phyloP scores from a whole-genome alignment of 2,329 filamentous ascomycete species.

The Aspergillus uvarum region DNA sequence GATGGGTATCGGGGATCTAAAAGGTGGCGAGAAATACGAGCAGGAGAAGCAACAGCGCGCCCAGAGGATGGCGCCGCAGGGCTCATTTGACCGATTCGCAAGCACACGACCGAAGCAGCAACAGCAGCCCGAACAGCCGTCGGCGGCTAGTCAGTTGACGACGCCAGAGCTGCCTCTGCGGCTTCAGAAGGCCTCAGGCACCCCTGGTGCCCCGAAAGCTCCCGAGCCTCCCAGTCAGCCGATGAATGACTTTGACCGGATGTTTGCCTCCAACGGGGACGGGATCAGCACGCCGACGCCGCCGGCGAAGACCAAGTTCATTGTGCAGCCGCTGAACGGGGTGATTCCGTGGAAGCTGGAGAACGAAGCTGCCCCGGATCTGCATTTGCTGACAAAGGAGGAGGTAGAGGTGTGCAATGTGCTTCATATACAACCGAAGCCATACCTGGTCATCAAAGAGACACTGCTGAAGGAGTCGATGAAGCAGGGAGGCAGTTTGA shows the following conservation, averaged over 20 bases:
- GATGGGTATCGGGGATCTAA: slow-evolving; percentile 78
- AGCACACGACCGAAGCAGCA: slow-evolving; percentile 69
- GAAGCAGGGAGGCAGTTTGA: slow-evolving; percentile 81
- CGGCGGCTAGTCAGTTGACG: slow-evolving; percentile 73
- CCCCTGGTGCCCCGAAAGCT: slow-evolving; percentile 30
- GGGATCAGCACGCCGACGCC: slow-evolving; percentile 37
- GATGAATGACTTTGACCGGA: slow-evolving; percentile 55
- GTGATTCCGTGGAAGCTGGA: slow-evolving; percentile 61
- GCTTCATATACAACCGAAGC: slow-evolving; percentile 84
- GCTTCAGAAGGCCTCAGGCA: slow-evolving; percentile 44
- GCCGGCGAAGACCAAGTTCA: slow-evolving; percentile 52
- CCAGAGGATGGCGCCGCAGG: slow-evolving; percentile 66
- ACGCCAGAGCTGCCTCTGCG: slow-evolving; percentile 73
- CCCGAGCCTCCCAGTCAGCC: slow-evolving; percentile 35
- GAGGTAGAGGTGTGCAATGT: slow-evolving; percentile 84
- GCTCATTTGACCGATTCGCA: slow-evolving; percentile 81
- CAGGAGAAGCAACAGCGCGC: slow-evolving; percentile 76
- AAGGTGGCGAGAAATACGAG: slow-evolving; percentile 89
- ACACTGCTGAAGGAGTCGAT: slow-evolving; percentile 86
- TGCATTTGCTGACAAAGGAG: slow-evolving; percentile 80
- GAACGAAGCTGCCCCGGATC: slow-evolving; percentile 71
- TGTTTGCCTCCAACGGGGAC: slow-evolving; percentile 52
- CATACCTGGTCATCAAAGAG: slow-evolving; percentile 93
- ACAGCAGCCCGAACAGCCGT: slow-evolving; percentile 68
- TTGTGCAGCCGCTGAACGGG: slow-evolving; percentile 49